Percentiles rank a stretch among this genome's conserved stretches.
Conservation (phyloP, 2,329 filamentous ascomycete species). For the Stagonosporopsis cucurbitacearum region DNA sequence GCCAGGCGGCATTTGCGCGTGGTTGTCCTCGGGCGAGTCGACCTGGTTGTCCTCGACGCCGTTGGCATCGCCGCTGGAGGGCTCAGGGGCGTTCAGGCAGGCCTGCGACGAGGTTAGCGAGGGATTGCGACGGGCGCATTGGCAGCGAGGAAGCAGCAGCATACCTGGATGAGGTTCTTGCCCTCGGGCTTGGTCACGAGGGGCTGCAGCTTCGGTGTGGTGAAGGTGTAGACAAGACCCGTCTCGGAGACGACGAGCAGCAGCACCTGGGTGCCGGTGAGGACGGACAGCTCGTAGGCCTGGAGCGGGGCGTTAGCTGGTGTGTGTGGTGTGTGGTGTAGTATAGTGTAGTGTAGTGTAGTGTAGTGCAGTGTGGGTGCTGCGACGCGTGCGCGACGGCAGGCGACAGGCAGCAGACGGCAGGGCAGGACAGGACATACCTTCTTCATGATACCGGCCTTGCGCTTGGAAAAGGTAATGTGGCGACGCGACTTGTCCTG, state of each 20-base stretch:
- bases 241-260: constrained; percentile 97
- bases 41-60: constrained; percentile 63
- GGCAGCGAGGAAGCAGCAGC: constrained; percentile 44
- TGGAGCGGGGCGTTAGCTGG: constrained; percentile 47
- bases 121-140: constrained; percentile 14
- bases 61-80: constrained; percentile 75
- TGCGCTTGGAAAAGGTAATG: constrained; percentile 99
- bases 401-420: too few relatives aligned
- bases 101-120: constrained; percentile 67
- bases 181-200: constrained; percentile 98
- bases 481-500: constrained; percentile 99
- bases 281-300: constrained; percentile 96
- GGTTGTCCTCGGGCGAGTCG: constrained; percentile 91
- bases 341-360: neutral
- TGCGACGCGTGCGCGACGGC: neutral
- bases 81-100: constrained; percentile 95
- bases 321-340: neutral
- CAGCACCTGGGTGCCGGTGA: constrained; percentile 96
- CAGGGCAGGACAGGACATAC: constrained; percentile 60
- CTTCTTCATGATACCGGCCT: constrained; percentile 99
- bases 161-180: constrained; percentile 98
- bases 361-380: neutral
- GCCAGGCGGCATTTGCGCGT: constrained; percentile 75
- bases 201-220: constrained; percentile 96
- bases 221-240: constrained; percentile 96